A percentile compares a stretch with the other conserved stretches of the same genome.
Conservation (phyloP, 164 flowering plant species). For the Aristolochia californica region DNA sequence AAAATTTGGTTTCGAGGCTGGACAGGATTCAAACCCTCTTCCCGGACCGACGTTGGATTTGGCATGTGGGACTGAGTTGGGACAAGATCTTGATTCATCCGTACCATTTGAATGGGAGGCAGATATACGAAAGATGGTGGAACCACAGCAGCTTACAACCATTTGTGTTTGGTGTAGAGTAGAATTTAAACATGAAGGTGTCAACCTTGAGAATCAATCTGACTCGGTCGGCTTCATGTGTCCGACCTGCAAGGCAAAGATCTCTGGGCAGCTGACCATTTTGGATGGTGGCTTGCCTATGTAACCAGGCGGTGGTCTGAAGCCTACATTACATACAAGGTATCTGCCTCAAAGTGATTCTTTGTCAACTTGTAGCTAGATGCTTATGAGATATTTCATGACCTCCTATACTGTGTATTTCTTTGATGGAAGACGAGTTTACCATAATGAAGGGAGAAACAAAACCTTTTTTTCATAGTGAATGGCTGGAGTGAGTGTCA, state of each 20-base stretch:
- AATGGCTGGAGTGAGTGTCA: no score
- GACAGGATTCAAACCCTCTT: constrained; percentile 24
- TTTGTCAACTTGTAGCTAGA: neutral
- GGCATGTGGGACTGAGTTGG: constrained; percentile 23
- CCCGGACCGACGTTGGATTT: constrained; percentile 28
- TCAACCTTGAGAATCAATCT: constrained; percentile 39
- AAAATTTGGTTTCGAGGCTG: constrained; percentile 20
- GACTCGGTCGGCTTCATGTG: constrained; percentile 87
- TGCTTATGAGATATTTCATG: neutral
- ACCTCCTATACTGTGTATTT: no score
- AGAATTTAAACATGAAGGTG: constrained; percentile 48
- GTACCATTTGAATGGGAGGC: constrained; percentile 33
- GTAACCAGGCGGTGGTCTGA: no score
- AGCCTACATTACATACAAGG: no score
- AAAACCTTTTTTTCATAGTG: no score
- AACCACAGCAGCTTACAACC: constrained; percentile 26
- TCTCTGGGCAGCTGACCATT: constrained; percentile 48
- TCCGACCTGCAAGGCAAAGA: constrained; percentile 62
- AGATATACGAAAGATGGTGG: constrained; percentile 22
- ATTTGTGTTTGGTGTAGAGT: constrained; percentile 76
- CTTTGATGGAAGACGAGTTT: no score
- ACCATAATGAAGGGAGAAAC: no score
- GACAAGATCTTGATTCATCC: constrained; percentile 24
- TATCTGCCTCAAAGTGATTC: constrained; percentile 3
- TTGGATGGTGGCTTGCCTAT: constrained; percentile 21